These are phyloP conservation scores for Leccinum rimulosum DNA, from an alignment of 768 basidiomycete genomes.

Conservation along the genomic window DNA sequence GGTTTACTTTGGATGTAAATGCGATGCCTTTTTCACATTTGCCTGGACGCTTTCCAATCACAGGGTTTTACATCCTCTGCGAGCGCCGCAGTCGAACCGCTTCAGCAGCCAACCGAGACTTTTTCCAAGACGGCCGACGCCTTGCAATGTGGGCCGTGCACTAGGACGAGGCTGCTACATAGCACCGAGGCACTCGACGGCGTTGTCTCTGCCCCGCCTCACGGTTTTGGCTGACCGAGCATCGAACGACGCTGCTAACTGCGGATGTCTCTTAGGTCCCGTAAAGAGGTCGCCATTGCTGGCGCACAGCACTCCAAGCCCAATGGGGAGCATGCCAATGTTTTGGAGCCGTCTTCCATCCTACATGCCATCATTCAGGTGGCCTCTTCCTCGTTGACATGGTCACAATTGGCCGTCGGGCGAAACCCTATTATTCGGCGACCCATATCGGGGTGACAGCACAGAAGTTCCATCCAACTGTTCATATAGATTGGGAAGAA, in stretches of 20 bases:
- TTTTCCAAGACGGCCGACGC: no score
- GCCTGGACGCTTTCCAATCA: background rate
- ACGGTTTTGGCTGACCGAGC: background rate
- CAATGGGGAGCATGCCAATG: background rate
- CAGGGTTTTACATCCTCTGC: background rate
- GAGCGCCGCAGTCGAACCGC: no score
- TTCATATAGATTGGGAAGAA: background rate
- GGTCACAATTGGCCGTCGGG: background rate
- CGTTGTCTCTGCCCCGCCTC: background rate
- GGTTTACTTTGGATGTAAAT: background rate
- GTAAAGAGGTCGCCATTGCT: no score
- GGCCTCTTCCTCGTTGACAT: background rate
- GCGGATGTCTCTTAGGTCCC: no score
- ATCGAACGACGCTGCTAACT: no score
- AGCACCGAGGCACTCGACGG: background rate
- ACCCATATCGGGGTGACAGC: background rate
- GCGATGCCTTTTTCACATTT: background rate
- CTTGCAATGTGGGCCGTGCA: no score
- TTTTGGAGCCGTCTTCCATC: background rate
- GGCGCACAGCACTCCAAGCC: background rate
- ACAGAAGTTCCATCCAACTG: no score
- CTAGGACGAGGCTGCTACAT: background rate
- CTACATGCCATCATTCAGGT: background rate
- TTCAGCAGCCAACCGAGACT: no score
- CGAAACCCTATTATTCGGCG: background rate